Conservation (phyloP, 108 stramenopile genomes). For the Discostella pseudostelligera region DNA sequence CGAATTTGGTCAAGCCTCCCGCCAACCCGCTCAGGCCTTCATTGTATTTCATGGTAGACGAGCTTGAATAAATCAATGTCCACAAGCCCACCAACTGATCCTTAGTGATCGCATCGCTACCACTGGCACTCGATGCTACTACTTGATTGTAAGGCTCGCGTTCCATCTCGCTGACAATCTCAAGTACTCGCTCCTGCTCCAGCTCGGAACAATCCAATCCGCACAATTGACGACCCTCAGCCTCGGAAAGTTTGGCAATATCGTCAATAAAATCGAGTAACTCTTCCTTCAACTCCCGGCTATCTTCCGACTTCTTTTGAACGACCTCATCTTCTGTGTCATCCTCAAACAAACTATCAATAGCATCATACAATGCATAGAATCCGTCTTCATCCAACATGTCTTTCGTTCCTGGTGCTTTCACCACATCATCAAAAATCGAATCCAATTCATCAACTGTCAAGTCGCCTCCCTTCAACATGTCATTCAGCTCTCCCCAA, state of each 20-base stretch:
- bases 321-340: constrained; percentile 45
- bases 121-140: neutral
- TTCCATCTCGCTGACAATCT: constrained; percentile 60
- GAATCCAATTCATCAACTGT: constrained; percentile 57
- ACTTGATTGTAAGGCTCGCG: constrained; percentile 55
- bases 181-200: constrained; percentile 65
- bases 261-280: constrained; percentile 48
- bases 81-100: constrained; percentile 71
- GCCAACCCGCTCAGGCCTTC: constrained; percentile 81
- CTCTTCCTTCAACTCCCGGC: constrained; percentile 41
- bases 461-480: constrained; percentile 68
- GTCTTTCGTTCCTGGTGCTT: constrained; percentile 50
- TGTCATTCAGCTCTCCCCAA: constrained; percentile 75
- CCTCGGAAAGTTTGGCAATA: constrained; percentile 37
- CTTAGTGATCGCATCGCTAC: constrained; percentile 19
- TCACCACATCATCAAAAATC: constrained; percentile 44
- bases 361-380: constrained; percentile 53
- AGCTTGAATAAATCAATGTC: constrained; percentile 78
- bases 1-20: constrained; percentile 76
- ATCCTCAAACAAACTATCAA: constrained; percentile 80
- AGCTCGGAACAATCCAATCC: constrained; percentile 65
- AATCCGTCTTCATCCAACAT: constrained; percentile 63
- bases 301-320: neutral
- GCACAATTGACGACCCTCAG: constrained; percentile 60
- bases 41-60: constrained; percentile 83